Conservation (phyloP, 192 early-diverging fungal genomes). For the Linnemannia zychae region DNA sequence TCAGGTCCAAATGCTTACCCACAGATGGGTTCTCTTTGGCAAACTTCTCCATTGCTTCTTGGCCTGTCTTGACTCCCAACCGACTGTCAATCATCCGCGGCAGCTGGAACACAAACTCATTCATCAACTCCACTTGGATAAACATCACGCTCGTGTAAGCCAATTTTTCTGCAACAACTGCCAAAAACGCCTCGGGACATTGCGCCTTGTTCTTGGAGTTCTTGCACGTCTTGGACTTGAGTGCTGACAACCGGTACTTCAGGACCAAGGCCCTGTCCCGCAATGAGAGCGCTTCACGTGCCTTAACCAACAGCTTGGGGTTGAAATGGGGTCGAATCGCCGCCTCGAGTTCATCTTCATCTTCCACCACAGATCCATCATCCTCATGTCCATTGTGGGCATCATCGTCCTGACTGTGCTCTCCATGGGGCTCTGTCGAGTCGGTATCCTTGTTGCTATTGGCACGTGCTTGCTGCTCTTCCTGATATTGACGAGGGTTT, state of each 20-base stretch:
- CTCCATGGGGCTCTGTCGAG: not conserved
- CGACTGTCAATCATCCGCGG: slow-evolving; percentile 94
- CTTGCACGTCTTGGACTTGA: slow-evolving; percentile 86
- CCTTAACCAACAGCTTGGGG: slow-evolving; percentile 81
- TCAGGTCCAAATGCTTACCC: slow-evolving; percentile 85
- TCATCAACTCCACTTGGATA: slow-evolving; percentile 96
- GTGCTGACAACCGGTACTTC: slow-evolving; percentile 83
- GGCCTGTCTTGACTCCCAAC: slow-evolving; percentile 88
- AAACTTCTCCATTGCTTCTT: slow-evolving; percentile 87
- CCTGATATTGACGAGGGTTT: slow-evolving; percentile 19
- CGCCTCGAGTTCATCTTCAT: slow-evolving; percentile 62
- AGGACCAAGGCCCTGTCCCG: slow-evolving; percentile 84
- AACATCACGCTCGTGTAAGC: slow-evolving; percentile 98
- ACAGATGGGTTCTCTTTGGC: slow-evolving; percentile 91
- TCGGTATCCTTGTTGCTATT: not conserved
- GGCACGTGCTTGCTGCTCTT: slow-evolving; percentile 1
- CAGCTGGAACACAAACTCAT: slow-evolving; percentile 99
- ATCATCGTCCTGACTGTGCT: slow-evolving; percentile 15
- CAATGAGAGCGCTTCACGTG: slow-evolving; percentile 83
- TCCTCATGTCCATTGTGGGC: not conserved
- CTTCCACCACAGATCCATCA: slow-evolving; percentile 6
- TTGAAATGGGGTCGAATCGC: slow-evolving; percentile 75
- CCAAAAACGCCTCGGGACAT: slow-evolving; percentile 95
- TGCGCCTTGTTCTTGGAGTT: slow-evolving; percentile 87
- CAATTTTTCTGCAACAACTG: slow-evolving; percentile 94